A percentile compares a stretch with the other conserved stretches of the same genome.
Evolutionary conservation across 768 basidiomycete species (phyloP).

Genomic region (Gymnopilus dilepis): DNA sequence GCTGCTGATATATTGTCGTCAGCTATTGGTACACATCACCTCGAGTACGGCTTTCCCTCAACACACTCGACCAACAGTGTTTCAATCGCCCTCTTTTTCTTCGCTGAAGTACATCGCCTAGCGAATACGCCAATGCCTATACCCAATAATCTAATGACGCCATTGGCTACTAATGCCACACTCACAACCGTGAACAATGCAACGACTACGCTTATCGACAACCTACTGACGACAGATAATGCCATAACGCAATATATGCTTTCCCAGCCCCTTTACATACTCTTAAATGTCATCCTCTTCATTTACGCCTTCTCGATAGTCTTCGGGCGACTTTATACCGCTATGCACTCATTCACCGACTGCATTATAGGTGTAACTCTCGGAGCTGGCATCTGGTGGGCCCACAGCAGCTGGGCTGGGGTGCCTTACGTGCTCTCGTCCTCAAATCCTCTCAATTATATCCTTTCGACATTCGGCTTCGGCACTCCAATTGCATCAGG

Average conservation of each 20-base stretch:
- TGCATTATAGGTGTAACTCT: slow-evolving; percentile 66
- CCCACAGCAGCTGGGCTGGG: slow-evolving; percentile 49
- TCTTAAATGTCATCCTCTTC: slow-evolving; percentile 48
- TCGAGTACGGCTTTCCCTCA: slow-evolving; percentile 95
- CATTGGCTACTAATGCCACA: slow-evolving; percentile 7
- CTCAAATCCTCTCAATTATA: slow-evolving; percentile 33
- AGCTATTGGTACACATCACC: slow-evolving; percentile 82
- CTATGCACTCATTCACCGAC: slow-evolving; percentile 88
- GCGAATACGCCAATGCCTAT: slow-evolving; percentile 36
- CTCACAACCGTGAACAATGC: slow-evolving; percentile 9
- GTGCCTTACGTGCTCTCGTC: slow-evolving; percentile 39
- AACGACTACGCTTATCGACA: slow-evolving; percentile 10
- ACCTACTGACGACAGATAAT: slow-evolving; percentile 19
- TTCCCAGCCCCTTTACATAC: slow-evolving; percentile 49
- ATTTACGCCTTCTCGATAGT: slow-evolving; percentile 76
- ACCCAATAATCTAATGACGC: slow-evolving; percentile 14
- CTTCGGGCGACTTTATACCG: slow-evolving; percentile 82
- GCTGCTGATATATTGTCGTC: neutral
- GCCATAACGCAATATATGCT: slow-evolving; percentile 37
- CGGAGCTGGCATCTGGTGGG: slow-evolving; percentile 75
- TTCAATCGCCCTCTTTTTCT: slow-evolving; percentile 87
- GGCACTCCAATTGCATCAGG: slow-evolving; percentile 24
- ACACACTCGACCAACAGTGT: slow-evolving; percentile 93
- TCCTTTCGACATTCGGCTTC: slow-evolving; percentile 31
- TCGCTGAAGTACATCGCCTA: slow-evolving; percentile 59